A percentile compares a stretch with the other conserved stretches of the same genome.
These are phyloP conservation scores for Persicaria maculosa DNA, from an alignment of 148 eudicot genomes.

Conservation along the genomic window DNA sequence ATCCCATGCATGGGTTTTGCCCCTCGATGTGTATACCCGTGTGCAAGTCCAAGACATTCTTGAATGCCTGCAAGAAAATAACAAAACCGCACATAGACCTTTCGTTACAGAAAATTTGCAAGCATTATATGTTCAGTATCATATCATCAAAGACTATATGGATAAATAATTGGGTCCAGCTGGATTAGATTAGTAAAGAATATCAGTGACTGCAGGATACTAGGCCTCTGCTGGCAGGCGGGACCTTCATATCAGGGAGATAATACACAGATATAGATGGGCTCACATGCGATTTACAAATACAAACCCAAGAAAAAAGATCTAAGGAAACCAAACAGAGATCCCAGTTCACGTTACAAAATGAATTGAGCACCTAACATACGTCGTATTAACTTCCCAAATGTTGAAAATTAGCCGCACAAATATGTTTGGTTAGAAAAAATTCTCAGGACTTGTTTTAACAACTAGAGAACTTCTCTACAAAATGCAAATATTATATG, in stretches of 20 bases:
- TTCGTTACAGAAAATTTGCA: not conserved
- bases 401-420: not conserved
- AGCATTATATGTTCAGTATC: not conserved
- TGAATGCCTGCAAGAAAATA: conserved; percentile 56
- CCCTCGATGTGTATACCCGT: conserved; percentile 44
- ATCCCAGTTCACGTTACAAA: conserved; percentile 6
- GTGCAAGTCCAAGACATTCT: conserved; percentile 58
- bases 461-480: not conserved
- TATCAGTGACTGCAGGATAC: not conserved
- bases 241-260: not conserved
- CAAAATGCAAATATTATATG: not conserved
- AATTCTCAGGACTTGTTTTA: not conserved
- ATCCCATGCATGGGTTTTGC: conserved; percentile 24
- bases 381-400: not conserved
- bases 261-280: conserved; percentile 1
- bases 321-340: not conserved
- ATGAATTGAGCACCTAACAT: not conserved
- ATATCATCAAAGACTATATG: not conserved
- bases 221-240: not conserved
- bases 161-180: not conserved
- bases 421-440: not conserved
- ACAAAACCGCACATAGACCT: not conserved
- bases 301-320: not conserved
- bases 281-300: not conserved
- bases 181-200: not conserved